phyloP scores from a whole-genome alignment of 257 asterid species.

The Salvia rosmarinus region DNA sequence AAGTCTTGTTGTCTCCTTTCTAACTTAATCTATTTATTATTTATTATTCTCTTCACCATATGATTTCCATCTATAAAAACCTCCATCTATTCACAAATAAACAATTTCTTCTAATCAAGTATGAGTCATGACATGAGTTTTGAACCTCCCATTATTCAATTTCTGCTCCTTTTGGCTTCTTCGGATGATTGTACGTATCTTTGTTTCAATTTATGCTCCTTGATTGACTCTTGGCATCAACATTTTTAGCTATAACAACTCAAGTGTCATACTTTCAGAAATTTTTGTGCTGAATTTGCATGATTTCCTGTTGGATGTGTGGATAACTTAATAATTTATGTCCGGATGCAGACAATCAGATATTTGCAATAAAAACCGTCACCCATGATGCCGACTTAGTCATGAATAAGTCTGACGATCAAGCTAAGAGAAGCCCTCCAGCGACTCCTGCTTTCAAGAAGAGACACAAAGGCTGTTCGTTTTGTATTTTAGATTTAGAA shows the following conservation, averaged over 20 bases:
- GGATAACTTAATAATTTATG: constrained; percentile 6
- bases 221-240: not conserved
- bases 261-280: not conserved
- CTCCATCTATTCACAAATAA: not conserved
- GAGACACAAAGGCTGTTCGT: constrained; percentile 86
- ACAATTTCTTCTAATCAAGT: not conserved
- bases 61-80: not conserved
- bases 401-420: constrained; percentile 51
- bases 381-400: constrained; percentile 43
- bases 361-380: constrained; percentile 39
- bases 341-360: constrained; percentile 49
- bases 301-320: not conserved
- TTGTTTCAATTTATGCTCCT: constrained; percentile 12
- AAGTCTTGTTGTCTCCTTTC: constrained; percentile 9
- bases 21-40: not conserved
- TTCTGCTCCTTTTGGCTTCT: not conserved
- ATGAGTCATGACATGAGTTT: not conserved
- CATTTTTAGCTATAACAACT: constrained; percentile 17
- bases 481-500: constrained; percentile 90
- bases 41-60: not conserved
- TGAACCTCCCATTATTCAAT: not conserved
- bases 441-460: constrained; percentile 93
- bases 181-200: not conserved
- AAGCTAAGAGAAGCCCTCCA: constrained; percentile 70
- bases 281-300: constrained; percentile 1